Evolutionary conservation across 2,329 filamentous ascomycete species (phyloP), one percentile per base, ranked within the genome.

Genomic region (Ophiocordyceps camponoti-floridani): DNA sequence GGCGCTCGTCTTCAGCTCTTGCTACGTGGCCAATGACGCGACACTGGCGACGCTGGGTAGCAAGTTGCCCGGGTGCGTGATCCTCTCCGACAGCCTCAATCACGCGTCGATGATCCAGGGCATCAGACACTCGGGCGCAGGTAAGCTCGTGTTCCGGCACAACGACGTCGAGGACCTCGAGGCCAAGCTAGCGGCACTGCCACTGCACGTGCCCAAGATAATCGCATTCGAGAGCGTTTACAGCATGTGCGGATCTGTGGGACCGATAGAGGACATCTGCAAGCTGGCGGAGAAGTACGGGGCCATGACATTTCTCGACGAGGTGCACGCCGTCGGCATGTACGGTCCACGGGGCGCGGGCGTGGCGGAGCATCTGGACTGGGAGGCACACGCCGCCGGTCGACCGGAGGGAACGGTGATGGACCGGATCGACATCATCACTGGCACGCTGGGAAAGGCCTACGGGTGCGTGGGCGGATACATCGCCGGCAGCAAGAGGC

Each of bases 51-150:
- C 91, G 0, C 71, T 98, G n/a, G 91, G 91, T 43, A 94, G 86
- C 65, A 95, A 94, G 64, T 70, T 98, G 62, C 89, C 91, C 28
- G 82, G 94, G 57, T 98, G 91, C 58, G 91, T 98, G 41, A 94
- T 96, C 56, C 69, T 98, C n/a, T 95, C 88, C 6, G 91, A 98
- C 66, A 94, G 84, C 62, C 67, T 95, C 60, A 98, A 98, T 62
- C 91, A 98, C 61, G 91, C 91, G 12, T 96, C 89, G 6, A 98
- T 98, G 91, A 98, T 98, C 49, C 91, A 96, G 65, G 91, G 91
- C 41, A 98, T 98, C 56, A 85, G 91, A 41, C 91, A 98, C 64
- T 96, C 89, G 10, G 88, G 89, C 41, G 88, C 91, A 37, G 89
- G 84, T 68, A 98, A 98, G 72, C 75, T 96, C 63, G 89, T 98